Conservation (phyloP, 169 alveolate species). For the Theileria annulata region DNA sequence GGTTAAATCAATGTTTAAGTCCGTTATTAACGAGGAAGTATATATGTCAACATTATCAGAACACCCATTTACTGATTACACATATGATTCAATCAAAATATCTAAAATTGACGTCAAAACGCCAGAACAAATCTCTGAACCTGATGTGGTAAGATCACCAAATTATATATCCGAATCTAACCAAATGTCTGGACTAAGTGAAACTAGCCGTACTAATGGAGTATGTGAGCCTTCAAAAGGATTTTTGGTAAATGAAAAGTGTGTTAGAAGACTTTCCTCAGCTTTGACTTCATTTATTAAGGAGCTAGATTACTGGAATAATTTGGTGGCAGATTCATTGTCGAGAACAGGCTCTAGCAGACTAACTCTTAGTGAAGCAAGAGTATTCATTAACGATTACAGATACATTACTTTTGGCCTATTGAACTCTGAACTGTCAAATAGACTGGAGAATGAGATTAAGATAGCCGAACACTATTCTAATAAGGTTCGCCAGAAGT, state of each 20-base stretch:
- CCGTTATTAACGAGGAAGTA: background rate
- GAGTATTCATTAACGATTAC: conserved; percentile 37
- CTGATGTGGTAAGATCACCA: background rate
- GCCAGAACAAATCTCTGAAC: background rate
- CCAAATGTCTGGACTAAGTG: background rate
- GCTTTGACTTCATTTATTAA: conserved; percentile 13
- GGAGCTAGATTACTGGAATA: conserved; percentile 50
- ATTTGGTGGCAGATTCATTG: conserved; percentile 4
- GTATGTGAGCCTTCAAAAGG: background rate
- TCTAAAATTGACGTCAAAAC: background rate
- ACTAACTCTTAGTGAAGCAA: conserved; percentile 52
- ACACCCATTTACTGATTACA: background rate
- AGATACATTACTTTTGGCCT: conserved; percentile 29
- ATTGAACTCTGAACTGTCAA: conserved; percentile 26
- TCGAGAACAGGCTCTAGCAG: conserved; percentile 18
- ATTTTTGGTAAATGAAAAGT: background rate
- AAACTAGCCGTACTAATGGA: background rate
- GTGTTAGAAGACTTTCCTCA: background rate
- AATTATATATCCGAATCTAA: background rate
- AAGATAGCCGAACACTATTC: conserved; percentile 36
- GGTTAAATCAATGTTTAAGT: background rate
- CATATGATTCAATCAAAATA: background rate
- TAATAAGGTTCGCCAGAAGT: conserved; percentile 16
- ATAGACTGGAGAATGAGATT: conserved; percentile 44
- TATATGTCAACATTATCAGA: background rate